Conservation (phyloP, 805 yeast genomes). For the Kazachstania kunashirensis region DNA sequence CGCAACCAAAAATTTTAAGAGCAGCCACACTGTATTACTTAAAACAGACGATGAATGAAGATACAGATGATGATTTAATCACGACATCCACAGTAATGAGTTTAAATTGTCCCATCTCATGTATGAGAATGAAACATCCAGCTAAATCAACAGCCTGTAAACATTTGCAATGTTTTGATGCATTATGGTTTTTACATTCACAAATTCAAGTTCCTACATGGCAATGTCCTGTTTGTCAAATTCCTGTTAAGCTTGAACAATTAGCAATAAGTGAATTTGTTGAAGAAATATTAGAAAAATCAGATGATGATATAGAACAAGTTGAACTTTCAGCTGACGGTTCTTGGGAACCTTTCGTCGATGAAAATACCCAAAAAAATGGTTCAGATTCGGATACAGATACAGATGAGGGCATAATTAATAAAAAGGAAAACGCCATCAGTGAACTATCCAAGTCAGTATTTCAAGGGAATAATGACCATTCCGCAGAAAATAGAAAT, state of each 20-base stretch:
- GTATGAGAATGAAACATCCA: slow-evolving; percentile 60
- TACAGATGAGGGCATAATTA: neutral
- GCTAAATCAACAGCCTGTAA: slow-evolving; percentile 59
- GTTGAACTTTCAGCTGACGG: slow-evolving; percentile 70
- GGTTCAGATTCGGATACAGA: neutral
- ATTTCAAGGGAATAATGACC: neutral
- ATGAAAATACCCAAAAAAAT: slow-evolving; percentile 6
- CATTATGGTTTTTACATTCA: slow-evolving; percentile 55
- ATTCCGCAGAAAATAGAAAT: neutral
- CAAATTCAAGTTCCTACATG: slow-evolving; percentile 77
- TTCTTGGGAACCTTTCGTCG: slow-evolving; percentile 44
- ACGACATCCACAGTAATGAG: slow-evolving; percentile 58
- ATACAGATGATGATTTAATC: slow-evolving; percentile 58
- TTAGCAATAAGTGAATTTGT: slow-evolving; percentile 70
- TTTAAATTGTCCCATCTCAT: slow-evolving; percentile 71
- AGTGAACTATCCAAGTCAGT: slow-evolving; percentile 39
- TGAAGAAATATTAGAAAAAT: slow-evolving; percentile 46
- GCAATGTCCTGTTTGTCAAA: slow-evolving; percentile 78
- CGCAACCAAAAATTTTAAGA: slow-evolving; percentile 44
- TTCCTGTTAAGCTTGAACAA: slow-evolving; percentile 40
- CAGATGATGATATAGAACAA: slow-evolving; percentile 47
- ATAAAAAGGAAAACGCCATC: slow-evolving; percentile 3
- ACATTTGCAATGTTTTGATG: slow-evolving; percentile 91
- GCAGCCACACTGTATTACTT: slow-evolving; percentile 38
- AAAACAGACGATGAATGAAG: slow-evolving; percentile 3